Evolutionary conservation across 371 early-diverging fungal species (phyloP).

Genomic region (Mortierella sp.): DNA sequence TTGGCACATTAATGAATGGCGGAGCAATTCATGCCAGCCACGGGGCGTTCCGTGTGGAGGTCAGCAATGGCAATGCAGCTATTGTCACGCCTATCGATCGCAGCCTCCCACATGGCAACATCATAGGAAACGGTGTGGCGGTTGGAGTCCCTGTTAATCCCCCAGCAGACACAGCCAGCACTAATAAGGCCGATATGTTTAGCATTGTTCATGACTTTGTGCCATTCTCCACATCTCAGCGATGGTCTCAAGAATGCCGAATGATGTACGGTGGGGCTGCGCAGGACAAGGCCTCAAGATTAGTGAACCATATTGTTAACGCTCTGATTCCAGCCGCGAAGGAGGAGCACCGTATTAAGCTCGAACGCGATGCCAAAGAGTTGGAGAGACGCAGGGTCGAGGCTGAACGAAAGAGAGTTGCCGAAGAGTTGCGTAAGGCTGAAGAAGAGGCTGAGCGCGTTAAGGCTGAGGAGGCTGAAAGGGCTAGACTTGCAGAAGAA

Average conservation of each 20-base stretch:
- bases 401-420: constrained; percentile 60
- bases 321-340: constrained; percentile 80
- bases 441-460: constrained; percentile 64
- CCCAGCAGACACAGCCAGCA: constrained; percentile 18
- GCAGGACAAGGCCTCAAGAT: constrained; percentile 69
- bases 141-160: constrained; percentile 27
- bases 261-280: constrained; percentile 80
- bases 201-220: constrained; percentile 76
- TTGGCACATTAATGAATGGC: constrained; percentile 73
- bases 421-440: constrained; percentile 66
- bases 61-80: constrained; percentile 61
- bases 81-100: constrained; percentile 49
- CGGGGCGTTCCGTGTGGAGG: constrained; percentile 67
- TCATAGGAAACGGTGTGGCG: neutral
- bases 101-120: constrained; percentile 30
- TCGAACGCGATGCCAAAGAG: constrained; percentile 63
- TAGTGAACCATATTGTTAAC: constrained; percentile 77
- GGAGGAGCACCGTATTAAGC: constrained; percentile 66
- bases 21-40: constrained; percentile 58
- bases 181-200: constrained; percentile 57
- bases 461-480: constrained; percentile 54
- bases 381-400: constrained; percentile 69
- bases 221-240: constrained; percentile 81
- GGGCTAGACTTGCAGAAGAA: constrained; percentile 36
- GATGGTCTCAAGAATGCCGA: constrained; percentile 92